Percentiles rank a stretch among this genome's conserved stretches.
Conservation (phyloP, 176 grass and related monocot genomes). For the Rhynchospora tenuis region DNA sequence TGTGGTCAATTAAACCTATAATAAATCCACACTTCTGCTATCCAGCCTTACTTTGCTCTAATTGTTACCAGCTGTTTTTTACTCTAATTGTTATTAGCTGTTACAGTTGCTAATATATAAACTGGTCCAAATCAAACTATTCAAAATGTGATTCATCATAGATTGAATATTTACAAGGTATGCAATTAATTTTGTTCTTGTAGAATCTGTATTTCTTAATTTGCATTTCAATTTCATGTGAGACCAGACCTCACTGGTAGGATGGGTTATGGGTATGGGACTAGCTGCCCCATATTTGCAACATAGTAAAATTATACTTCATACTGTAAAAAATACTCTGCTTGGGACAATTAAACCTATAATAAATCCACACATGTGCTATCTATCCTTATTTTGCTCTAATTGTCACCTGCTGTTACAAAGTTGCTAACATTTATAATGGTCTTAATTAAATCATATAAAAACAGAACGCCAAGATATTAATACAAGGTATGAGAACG, state of each 20-base stretch:
- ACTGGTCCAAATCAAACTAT: background rate
- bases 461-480: background rate
- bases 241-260: background rate
- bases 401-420: background rate
- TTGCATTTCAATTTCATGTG: background rate
- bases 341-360: background rate
- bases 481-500: too few relatives aligned
- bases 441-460: background rate
- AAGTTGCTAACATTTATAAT: background rate
- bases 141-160: background rate
- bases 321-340: background rate
- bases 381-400: background rate
- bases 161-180: conserved; percentile 11
- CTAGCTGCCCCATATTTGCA: background rate
- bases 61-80: background rate
- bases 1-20: background rate
- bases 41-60: background rate
- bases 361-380: background rate
- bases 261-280: background rate
- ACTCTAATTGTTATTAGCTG: background rate
- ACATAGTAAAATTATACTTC: background rate
- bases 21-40: background rate
- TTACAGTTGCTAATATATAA: background rate
- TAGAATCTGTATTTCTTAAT: background rate
- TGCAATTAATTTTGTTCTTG: background rate